These are phyloP conservation scores for Tribonema minus DNA, from an alignment of 108 stramenopile genomes.

Conservation along the genomic window DNA sequence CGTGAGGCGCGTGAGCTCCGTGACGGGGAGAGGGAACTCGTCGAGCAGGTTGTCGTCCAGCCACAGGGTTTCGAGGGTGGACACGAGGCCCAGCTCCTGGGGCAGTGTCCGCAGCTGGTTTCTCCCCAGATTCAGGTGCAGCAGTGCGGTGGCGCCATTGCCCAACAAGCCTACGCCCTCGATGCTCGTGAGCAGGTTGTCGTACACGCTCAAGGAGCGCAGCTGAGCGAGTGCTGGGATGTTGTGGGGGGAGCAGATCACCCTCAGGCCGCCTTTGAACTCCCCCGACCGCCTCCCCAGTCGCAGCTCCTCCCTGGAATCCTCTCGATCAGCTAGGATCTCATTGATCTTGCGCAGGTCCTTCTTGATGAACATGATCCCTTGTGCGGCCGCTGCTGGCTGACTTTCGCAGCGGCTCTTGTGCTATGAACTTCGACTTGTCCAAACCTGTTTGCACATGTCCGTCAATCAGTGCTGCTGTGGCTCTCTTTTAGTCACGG, in stretches of 20 bases:
- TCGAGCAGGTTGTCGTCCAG: conserved; percentile 41
- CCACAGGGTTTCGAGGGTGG: conserved; percentile 42
- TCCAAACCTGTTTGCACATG: no score
- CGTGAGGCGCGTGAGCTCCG: conserved; percentile 4
- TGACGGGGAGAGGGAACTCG: conserved; percentile 16
- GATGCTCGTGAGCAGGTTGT: conserved; percentile 43
- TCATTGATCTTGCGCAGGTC: conserved; percentile 46
- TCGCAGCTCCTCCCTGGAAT: conserved; percentile 37
- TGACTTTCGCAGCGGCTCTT: no score
- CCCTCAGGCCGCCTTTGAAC: conserved; percentile 32
- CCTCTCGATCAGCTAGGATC: conserved; percentile 29
- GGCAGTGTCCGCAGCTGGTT: conserved; percentile 45
- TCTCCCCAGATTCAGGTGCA: conserved; percentile 44
- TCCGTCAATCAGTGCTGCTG: no score
- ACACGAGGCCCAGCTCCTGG: conserved; percentile 33
- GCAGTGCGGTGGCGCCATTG: conserved; percentile 15
- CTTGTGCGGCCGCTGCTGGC: no score
- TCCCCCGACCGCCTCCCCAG: conserved; percentile 44
- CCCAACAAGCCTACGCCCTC: not conserved
- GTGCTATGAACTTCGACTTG: no score
- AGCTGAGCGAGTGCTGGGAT: conserved; percentile 16
- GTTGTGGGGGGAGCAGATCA: conserved; percentile 22
- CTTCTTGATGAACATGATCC: conserved; percentile 45
- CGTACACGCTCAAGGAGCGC: conserved; percentile 35
- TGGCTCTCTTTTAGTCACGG: no score